Evolutionary conservation across 2,329 filamentous ascomycete species (phyloP).

Genomic region (Rhynchosporium secalis): DNA sequence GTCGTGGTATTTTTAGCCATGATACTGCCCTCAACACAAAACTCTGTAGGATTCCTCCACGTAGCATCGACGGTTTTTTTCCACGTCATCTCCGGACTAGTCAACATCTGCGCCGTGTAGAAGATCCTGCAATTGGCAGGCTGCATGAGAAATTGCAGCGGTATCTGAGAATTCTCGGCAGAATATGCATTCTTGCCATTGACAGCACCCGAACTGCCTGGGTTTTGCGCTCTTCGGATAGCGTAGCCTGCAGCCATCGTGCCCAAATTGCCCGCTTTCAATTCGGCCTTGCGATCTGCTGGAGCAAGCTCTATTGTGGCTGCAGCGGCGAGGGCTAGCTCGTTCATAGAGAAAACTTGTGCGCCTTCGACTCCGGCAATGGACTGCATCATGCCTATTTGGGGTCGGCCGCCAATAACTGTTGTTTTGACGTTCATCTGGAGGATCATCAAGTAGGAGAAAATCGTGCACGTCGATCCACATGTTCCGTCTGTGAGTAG

Average conservation of each 20-base stretch:
- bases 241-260: slow-evolving; percentile 1
- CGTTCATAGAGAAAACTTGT: slow-evolving; percentile 15
- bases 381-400: slow-evolving; percentile 20
- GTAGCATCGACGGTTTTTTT: slow-evolving; percentile 13
- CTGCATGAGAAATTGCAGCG: slow-evolving; percentile 19
- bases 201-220: not conserved
- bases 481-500: slow-evolving; percentile 18
- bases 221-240: not conserved
- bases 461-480: slow-evolving; percentile 20
- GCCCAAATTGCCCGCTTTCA: not conserved
- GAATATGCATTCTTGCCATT: slow-evolving; percentile 9
- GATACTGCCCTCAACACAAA: slow-evolving; percentile 14
- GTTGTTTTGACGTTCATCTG: slow-evolving; percentile 53
- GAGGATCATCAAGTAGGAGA: slow-evolving; percentile 42
- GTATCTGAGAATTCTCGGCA: slow-evolving; percentile 11
- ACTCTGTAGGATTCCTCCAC: slow-evolving; percentile 7
- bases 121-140: slow-evolving; percentile 20
- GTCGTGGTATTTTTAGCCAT: not conserved
- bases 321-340: not conserved
- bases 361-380: slow-evolving; percentile 19
- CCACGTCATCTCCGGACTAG: not conserved
- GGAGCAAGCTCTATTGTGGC: slow-evolving; percentile 2
- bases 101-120: slow-evolving; percentile 18
- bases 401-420: slow-evolving; percentile 45
- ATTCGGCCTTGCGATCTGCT: not conserved